phyloP scores from a whole-genome alignment of 192 early-diverging fungal genomes.

The Umbelopsis sp. region DNA sequence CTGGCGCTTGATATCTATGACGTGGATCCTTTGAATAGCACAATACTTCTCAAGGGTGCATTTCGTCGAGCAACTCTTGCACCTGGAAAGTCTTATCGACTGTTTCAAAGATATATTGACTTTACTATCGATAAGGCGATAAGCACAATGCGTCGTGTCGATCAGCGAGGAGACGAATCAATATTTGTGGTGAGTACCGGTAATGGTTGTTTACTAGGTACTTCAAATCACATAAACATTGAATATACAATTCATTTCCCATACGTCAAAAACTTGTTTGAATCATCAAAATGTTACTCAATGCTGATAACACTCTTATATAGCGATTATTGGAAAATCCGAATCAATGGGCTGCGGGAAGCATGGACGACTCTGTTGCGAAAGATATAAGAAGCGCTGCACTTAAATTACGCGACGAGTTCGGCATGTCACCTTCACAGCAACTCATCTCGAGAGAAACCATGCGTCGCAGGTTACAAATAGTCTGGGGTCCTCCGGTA shows the following conservation, averaged over 20 bases:
- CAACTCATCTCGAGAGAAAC: conserved; percentile 40
- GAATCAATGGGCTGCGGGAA: conserved; percentile 44
- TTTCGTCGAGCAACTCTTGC: neutral
- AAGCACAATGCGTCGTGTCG: conserved; percentile 19
- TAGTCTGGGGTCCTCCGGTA: conserved; percentile 58
- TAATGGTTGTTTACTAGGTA: neutral
- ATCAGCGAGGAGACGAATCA: conserved; percentile 19
- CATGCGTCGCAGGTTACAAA: conserved; percentile 42
- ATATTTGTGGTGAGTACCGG: conserved; percentile 18
- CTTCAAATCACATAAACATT: conserved; percentile 5
- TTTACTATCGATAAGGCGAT: conserved; percentile 34
- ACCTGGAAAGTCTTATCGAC: neutral
- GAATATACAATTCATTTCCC: neutral
- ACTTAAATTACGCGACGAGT: conserved; percentile 30
- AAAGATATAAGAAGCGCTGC: conserved; percentile 43
- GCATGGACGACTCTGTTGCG: neutral
- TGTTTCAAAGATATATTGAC: conserved; percentile 33
- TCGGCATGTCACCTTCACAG: conserved; percentile 50
- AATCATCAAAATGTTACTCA: too few species aligned
- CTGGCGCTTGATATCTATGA: conserved; percentile 12
- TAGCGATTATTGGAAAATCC: conserved; percentile 45
- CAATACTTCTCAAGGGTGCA: conserved; percentile 22
- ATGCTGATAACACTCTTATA: neutral
- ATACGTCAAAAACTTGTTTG: neutral
- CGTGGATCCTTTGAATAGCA: neutral